phyloP scores from a whole-genome alignment of 352 stramenopile genomes.

The Phytophthora cactorum region DNA sequence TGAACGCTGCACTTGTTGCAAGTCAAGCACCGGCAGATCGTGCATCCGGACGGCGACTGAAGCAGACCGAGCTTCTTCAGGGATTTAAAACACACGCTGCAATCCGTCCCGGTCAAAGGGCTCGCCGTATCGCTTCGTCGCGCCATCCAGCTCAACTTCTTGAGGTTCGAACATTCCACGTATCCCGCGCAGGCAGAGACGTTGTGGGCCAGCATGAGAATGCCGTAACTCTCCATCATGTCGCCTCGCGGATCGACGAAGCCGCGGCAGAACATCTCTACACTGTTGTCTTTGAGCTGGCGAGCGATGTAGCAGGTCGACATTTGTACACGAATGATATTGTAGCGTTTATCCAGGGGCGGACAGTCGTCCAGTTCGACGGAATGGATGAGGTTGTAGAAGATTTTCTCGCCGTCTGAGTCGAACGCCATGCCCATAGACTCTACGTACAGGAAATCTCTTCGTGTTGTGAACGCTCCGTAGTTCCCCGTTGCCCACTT shows the following conservation, averaged over 20 bases:
- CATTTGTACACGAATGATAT: slow-evolving; percentile 45
- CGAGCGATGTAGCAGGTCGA: slow-evolving; percentile 60
- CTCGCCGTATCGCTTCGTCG: slow-evolving; percentile 22
- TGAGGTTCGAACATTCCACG: slow-evolving; percentile 58
- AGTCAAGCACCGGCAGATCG: slow-evolving; percentile 35
- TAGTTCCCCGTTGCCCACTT: slow-evolving; percentile 44
- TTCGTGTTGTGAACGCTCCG: slow-evolving; percentile 30
- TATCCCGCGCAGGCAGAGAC: slow-evolving; percentile 29
- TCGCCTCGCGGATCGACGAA: slow-evolving; percentile 52
- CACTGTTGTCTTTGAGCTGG: slow-evolving; percentile 30
- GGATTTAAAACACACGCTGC: slow-evolving; percentile 37
- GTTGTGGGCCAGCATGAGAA: slow-evolving; percentile 40
- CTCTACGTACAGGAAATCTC: slow-evolving; percentile 51
- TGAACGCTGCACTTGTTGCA: slow-evolving; percentile 57
- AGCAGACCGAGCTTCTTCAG: slow-evolving; percentile 37
- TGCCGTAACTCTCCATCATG: slow-evolving; percentile 44
- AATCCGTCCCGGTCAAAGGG: slow-evolving; percentile 17
- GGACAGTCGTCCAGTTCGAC: slow-evolving; percentile 36
- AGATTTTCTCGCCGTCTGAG: slow-evolving; percentile 39
- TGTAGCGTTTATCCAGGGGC: slow-evolving; percentile 15
- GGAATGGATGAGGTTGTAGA: slow-evolving; percentile 53
- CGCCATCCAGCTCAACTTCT: slow-evolving; percentile 70
- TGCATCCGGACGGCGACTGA: slow-evolving; percentile 30
- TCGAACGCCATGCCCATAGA: slow-evolving; percentile 46
- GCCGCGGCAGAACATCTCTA: slow-evolving; percentile 58